Base-by-base conservation (phyloP, 768 basidiomycete species). In the Tricholoma furcatifolium region DNA sequence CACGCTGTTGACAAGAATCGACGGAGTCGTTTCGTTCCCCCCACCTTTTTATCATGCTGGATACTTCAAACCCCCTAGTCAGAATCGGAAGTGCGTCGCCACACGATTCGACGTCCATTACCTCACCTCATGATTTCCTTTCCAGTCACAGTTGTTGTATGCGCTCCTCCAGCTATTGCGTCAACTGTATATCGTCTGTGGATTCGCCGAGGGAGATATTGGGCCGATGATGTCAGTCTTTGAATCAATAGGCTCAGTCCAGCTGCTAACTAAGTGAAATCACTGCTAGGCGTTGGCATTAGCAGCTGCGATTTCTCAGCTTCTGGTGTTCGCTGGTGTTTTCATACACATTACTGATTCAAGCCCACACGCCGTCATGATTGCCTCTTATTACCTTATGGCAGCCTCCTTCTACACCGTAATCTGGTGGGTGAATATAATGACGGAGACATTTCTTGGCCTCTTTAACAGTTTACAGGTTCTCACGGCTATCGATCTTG, bases 401-500 rank as follows among this genome's bases (percentile, higher is more conserved):
- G 69, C 68, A 36, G 58, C 57, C 3, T 54, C 68, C 8, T 77
- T 75, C 51, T 75, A 74, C 49, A 60, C 61, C n/a, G 65, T 71
- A 15, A 66, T 75, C 39, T 77, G 74, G 75, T 74, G 39, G 14
- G 44, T 24, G 15, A 35, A 3, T 10, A 36, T 39, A n/a, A 41
- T 20, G 40, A 12, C 17, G 27, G 35, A 15, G n/a, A 27, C 34
- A n/a, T n/a, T 20, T 9, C 39, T 43, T 24, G 20, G 17, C 11
- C 5, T 23, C 42, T 6, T n/a, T 4, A n/a, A 15, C 42, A 7
- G 30, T 9, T 18, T 10, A 46, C 18, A 78, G 77, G 76, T 70
- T 66, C 34, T 67, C 80, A 2, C 74, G 80, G 17, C 65, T 80
- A n/a, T 74, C 79, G 21, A 80, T 81, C 40, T 64, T 83, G 6